Evolutionary conservation across 441 rosid species (phyloP), one percentile per base, ranked within the genome.

Genomic region (Erodium chrysanthum): DNA sequence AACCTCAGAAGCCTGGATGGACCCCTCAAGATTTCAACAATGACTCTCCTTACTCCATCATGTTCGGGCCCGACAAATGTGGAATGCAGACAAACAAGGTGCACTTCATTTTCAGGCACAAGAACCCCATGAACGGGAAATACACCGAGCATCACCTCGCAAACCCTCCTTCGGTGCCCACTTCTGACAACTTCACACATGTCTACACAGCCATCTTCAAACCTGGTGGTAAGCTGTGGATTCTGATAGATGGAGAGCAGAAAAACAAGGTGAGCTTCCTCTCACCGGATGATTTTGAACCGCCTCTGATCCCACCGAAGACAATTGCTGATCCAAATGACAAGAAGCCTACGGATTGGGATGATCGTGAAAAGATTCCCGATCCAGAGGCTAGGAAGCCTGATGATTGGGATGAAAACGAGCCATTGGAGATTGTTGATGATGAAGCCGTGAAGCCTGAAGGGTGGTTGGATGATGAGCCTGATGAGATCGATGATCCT

Each of bases 31-130:
- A 75, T 4, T 75, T 75, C 40, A 71, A 73, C 63, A 73, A 64
- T 4, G 59, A 61, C 18, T 70, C 79, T 44, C 79, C 75, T 5
- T 78, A 73, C 70, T 64, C 79, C 66, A 70, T 78, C 2, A 73
- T 75, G 82, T 75, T 75, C 70, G 81, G 79, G 29, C 81, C 82
- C 0, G 79, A 78, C 62, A 78, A 63, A 65, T 78, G 82, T 35
- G 75, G 79, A 15, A 27, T 59, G 8, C n/a, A 11, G 23, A 78
- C 82, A 4, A 68, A 78, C 74, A 78, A 78, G 23, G 77, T 78
- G 27, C 82, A 78, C 46, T 73, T 78, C 73, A 78, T 78, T 27
- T 67, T 78, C 17, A 78, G 71, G 64, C 75, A 78, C 73, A 75
- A 70, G 59, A 78, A 75, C 37, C 82, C 77, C 0, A 70, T 60